phyloP scores from a whole-genome alignment of 805 yeast species.

The Danielia reshetovae region DNA sequence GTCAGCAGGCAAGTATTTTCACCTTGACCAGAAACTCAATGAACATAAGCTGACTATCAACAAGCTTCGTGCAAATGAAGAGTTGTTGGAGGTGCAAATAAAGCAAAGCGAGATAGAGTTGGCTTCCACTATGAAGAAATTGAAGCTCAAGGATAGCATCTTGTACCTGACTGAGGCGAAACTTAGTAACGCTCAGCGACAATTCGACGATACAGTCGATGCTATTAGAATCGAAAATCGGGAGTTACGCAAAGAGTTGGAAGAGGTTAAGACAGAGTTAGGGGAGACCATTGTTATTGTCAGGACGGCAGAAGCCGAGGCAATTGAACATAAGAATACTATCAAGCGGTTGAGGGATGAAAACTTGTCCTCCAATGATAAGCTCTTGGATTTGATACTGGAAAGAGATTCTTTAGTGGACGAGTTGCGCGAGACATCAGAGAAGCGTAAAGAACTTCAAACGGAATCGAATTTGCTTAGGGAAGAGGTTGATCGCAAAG shows the following conservation, averaged over 20 bases:
- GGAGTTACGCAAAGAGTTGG: background rate
- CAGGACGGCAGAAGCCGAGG: background rate
- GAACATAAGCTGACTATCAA: slow-evolving; percentile 15
- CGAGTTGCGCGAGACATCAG: background rate
- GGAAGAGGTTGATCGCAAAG: slow-evolving; percentile 17
- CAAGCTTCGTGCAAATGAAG: slow-evolving; percentile 17
- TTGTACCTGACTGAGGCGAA: slow-evolving; percentile 2
- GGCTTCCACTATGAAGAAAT: slow-evolving; percentile 3
- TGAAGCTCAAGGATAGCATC: slow-evolving; percentile 3
- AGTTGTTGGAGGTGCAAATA: slow-evolving; percentile 10
- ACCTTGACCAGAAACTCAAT: slow-evolving; percentile 15
- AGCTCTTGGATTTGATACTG: background rate
- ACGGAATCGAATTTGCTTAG: slow-evolving; percentile 10
- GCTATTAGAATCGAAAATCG: background rate
- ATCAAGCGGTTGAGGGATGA: background rate
- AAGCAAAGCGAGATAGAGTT: background rate
- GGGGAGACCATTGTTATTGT: background rate
- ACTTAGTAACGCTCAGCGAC: background rate
- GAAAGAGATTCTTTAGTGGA: background rate
- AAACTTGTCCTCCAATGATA: background rate
- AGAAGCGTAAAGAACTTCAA: background rate
- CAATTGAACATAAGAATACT: background rate
- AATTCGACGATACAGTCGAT: background rate
- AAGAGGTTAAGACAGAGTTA: background rate
- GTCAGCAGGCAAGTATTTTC: slow-evolving; percentile 10